These are phyloP conservation scores for Epichloe amarillans DNA, from an alignment of 2,329 filamentous ascomycete species.

Conservation along the genomic window DNA sequence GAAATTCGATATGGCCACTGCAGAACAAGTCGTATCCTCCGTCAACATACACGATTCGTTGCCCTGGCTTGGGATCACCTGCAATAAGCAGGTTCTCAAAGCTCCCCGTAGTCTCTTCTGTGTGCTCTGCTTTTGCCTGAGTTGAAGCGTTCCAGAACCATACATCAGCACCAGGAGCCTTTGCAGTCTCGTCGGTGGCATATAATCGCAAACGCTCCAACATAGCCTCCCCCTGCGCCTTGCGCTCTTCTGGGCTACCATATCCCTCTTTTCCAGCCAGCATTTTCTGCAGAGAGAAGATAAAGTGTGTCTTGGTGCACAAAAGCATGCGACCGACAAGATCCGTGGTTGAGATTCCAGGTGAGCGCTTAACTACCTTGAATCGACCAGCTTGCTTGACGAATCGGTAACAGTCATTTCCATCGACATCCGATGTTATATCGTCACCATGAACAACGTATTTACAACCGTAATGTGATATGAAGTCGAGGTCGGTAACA, in stretches of 20 bases:
- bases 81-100: slow-evolving; percentile 61
- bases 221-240: slow-evolving; percentile 56
- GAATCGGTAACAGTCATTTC: slow-evolving; percentile 94
- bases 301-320: slow-evolving; percentile 89
- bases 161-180: slow-evolving; percentile 65
- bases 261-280: slow-evolving; percentile 61
- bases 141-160: slow-evolving; percentile 64
- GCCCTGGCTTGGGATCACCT: slow-evolving; percentile 57
- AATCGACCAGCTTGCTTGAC: slow-evolving; percentile 90
- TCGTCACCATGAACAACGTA: slow-evolving; percentile 97
- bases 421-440: slow-evolving; percentile 86
- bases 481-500: slow-evolving; percentile 87
- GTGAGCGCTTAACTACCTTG: slow-evolving; percentile 92
- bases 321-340: slow-evolving; percentile 96
- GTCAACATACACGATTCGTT: slow-evolving; percentile 86
- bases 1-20: slow-evolving; percentile 91
- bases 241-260: slow-evolving; percentile 54
- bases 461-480: slow-evolving; percentile 85
- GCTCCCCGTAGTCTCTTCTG: slow-evolving; percentile 45
- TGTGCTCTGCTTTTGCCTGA: slow-evolving; percentile 29
- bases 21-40: slow-evolving; percentile 96
- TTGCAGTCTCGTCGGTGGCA: slow-evolving; percentile 73
- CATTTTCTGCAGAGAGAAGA: slow-evolving; percentile 59
- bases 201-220: slow-evolving; percentile 68
- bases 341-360: slow-evolving; percentile 93